Conservation (phyloP, 1,284 basidiomycete genomes). For the Trametes hirsuta region DNA sequence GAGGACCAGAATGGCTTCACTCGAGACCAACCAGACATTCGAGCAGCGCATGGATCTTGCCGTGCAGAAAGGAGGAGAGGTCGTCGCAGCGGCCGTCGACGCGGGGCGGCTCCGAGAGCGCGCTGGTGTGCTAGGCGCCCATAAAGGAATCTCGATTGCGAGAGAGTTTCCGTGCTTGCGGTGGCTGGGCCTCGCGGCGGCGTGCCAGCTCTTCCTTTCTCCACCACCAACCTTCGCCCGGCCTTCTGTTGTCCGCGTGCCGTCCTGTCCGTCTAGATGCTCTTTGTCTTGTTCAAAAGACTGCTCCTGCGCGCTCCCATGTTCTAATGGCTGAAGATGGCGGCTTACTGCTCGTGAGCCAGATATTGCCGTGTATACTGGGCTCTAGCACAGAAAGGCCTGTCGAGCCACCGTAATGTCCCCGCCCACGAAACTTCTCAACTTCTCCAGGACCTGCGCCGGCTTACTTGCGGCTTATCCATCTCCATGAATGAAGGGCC, state of each 20-base stretch:
- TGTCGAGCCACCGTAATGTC: not conserved
- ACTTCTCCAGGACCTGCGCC: not conserved
- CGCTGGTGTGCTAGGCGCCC: not conserved
- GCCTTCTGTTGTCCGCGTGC: not conserved
- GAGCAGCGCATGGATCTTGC: slow-evolving; percentile 16
- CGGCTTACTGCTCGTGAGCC: not conserved
- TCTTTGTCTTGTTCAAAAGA: not conserved
- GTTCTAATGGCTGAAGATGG: not conserved
- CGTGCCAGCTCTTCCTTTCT: slow-evolving; percentile 7
- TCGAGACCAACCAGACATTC: slow-evolving; percentile 31
- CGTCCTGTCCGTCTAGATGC: not conserved
- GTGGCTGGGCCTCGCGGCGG: not conserved
- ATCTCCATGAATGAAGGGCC: not conserved
- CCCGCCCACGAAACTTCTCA: slow-evolving; percentile 8
- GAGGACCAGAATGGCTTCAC: not conserved
- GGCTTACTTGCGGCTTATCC: not conserved
- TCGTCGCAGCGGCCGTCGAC: not conserved
- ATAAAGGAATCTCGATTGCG: slow-evolving; percentile 3
- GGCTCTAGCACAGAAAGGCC: not conserved
- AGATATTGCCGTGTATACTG: not conserved
- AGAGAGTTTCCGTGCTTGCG: not conserved
- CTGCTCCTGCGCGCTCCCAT: not conserved
- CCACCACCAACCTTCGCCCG: not conserved
- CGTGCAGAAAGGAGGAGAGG: not conserved
- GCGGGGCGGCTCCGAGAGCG: not conserved